A percentile compares a stretch with the other conserved stretches of the same genome.
These are phyloP conservation scores for Tremella yokohamensis DNA, from an alignment of 768 basidiomycete genomes.

Conservation along the genomic window DNA sequence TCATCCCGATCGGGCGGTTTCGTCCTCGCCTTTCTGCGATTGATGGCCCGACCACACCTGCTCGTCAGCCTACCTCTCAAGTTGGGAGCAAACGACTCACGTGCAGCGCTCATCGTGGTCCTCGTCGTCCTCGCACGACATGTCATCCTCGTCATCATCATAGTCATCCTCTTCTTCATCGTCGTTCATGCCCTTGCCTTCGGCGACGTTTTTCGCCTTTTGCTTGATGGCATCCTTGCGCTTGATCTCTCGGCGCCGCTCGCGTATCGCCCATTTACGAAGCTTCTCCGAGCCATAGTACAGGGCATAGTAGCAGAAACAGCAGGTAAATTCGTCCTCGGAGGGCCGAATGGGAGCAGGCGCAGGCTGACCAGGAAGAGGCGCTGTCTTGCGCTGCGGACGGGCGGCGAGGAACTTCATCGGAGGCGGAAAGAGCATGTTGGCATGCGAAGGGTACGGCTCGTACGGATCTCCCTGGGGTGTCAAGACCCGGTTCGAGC, in stretches of 20 bases:
- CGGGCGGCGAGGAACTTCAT: conserved; percentile 44
- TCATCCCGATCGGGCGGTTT: conserved; percentile 15
- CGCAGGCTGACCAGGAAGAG: conserved; percentile 18
- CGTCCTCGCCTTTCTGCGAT: conserved; percentile 3
- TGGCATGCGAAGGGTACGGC: conserved; percentile 26
- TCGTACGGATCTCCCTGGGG: conserved; percentile 24
- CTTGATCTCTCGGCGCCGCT: conserved; percentile 69
- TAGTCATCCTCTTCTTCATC: conserved; percentile 24
- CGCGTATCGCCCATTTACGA: conserved; percentile 65
- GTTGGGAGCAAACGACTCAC: conserved; percentile 16
- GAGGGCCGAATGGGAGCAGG: conserved; percentile 43
- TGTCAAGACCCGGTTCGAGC: conserved; percentile 32
- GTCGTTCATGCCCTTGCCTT: conserved; percentile 30
- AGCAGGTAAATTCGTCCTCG: conserved; percentile 87
- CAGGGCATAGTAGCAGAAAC: conserved; percentile 85
- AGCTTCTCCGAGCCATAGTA: conserved; percentile 79
- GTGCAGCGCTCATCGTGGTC: conserved; percentile 29
- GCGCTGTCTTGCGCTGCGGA: conserved; percentile 19
- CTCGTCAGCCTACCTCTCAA: background rate
- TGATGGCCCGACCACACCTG: conserved; percentile 21
- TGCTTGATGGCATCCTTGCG: conserved; percentile 33
- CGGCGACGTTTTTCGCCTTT: conserved; percentile 45
- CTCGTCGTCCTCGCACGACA: conserved; percentile 14
- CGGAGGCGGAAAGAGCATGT: conserved; percentile 44
- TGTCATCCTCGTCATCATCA: conserved; percentile 18